Base-by-base conservation (phyloP, 495 filamentous ascomycete genomes). In the Annulohypoxylon maeteangense region DNA sequence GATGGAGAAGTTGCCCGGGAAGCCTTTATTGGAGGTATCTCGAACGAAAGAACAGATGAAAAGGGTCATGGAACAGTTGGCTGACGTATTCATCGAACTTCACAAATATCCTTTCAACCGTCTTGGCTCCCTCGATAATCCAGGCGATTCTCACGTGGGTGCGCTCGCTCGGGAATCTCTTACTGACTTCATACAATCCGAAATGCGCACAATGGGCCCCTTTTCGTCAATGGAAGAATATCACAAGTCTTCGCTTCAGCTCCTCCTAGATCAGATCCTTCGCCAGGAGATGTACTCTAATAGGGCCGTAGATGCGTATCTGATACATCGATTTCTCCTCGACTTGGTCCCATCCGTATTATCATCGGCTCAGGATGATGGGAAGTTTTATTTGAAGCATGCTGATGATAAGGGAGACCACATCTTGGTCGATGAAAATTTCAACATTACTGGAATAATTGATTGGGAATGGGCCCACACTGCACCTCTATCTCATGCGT, bases 381-480 rank as follows among this genome's bases (percentile, higher is more conserved):
- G 20, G 18, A 48, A 27, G 1, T 70, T 20, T 25, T 66, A 75
- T 45, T 53, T 82, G 10, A 77, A 74, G 27, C 77, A 82, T 58
- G 76, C 75, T 16, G 77, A 82, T 61, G 74, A 81, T 23, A 81
- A 81, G 59, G 80, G 79, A 4, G 79, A 81, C 47, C 78, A 80
- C 40, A 76, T 82, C 29, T 71, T 85, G 4, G 75, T 83, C 16
- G 76, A 82, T 53, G 70, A 78, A 16, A 65, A 80, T 0, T 81
- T 74, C 36, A 75, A 80, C 25, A 80, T 83, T 29, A 80, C 77
- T 7, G 77, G 78, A 4, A 79, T 81, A 18, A 73, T 81, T 42
- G 76, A 83, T 58, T 82, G 75, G 79, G 78, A 82, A 60, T 80
- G 74, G 76, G 78, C 78, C 10, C 63, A 80, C 59, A 80, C 80